Percentiles rank a stretch among this genome's conserved stretches.
These are phyloP conservation scores for Fagopyrum homotropicum DNA, from an alignment of 148 eudicot genomes.

Conservation along the genomic window DNA sequence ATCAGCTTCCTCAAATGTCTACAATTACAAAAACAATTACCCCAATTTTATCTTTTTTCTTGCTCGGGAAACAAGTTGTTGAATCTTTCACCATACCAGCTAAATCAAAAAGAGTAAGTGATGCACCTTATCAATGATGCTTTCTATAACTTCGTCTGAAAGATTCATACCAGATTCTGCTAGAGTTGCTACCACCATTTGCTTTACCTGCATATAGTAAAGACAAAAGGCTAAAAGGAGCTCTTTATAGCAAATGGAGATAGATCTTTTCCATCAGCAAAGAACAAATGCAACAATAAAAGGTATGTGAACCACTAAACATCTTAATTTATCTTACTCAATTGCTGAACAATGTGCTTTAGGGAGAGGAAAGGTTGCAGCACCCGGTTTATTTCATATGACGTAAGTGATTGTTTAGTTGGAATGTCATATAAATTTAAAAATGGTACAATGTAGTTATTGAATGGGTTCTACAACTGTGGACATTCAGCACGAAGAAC, in stretches of 20 bases:
- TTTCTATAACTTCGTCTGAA: constrained; percentile 60
- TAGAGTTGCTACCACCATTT: constrained; percentile 71
- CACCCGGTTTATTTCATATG: neutral
- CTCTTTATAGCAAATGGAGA: neutral
- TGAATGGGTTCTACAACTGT: neutral
- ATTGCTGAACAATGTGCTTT: neutral
- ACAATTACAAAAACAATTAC: constrained; percentile 6
- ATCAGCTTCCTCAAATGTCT: constrained; percentile 70
- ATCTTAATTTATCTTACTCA: neutral
- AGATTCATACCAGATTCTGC: constrained; percentile 66
- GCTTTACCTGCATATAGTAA: constrained; percentile 38
- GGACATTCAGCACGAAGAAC: neutral
- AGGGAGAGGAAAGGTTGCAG: neutral
- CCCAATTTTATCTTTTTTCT: neutral
- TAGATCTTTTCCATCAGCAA: neutral
- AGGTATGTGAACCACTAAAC: neutral
- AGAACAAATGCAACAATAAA: neutral
- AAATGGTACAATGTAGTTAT: neutral
- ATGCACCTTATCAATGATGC: constrained; percentile 59
- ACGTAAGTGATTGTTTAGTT: neutral
- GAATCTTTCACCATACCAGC: neutral
- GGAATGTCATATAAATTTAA: neutral
- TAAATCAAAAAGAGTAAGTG: constrained; percentile 10
- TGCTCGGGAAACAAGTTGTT: neutral
- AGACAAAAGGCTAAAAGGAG: neutral